phyloP scores from a whole-genome alignment of 2,329 filamentous ascomycete genomes.

The Periglandula ipomoeae region DNA sequence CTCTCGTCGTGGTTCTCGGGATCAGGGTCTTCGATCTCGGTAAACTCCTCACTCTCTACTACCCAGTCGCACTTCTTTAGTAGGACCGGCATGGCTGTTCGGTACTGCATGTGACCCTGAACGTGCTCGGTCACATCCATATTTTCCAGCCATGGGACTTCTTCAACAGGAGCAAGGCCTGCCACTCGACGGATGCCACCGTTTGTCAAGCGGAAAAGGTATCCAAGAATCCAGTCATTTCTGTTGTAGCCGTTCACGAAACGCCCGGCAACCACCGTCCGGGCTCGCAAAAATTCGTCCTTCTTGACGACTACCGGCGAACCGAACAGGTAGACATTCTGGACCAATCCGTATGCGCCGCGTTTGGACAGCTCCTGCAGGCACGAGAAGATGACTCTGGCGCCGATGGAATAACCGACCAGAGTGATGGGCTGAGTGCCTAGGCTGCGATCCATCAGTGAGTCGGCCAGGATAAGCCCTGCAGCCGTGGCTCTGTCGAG shows the following conservation, averaged over 20 bases:
- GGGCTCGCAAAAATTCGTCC: constrained; percentile 76
- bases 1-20: constrained; percentile 83
- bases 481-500: constrained; percentile 81
- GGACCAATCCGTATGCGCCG: constrained; percentile 76
- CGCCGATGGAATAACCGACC: constrained; percentile 88
- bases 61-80: constrained; percentile 83
- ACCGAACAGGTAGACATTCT: constrained; percentile 94
- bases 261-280: constrained; percentile 79
- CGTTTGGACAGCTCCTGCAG: constrained; percentile 77
- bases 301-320: constrained; percentile 84
- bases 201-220: constrained; percentile 88
- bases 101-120: constrained; percentile 93
- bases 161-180: constrained; percentile 68
- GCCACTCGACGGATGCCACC: constrained; percentile 86
- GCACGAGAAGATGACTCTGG: constrained; percentile 86
- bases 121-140: constrained; percentile 79
- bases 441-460: constrained; percentile 81
- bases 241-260: constrained; percentile 92
- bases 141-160: constrained; percentile 77
- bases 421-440: constrained; percentile 87
- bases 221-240: constrained; percentile 96
- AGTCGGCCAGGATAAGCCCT: constrained; percentile 89
- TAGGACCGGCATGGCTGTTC: constrained; percentile 80
- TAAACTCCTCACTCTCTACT: constrained; percentile 88
- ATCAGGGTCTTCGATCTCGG: constrained; percentile 93